phyloP scores from a whole-genome alignment of 2,329 filamentous ascomycete species.

The Microcyclospora pomicola region DNA sequence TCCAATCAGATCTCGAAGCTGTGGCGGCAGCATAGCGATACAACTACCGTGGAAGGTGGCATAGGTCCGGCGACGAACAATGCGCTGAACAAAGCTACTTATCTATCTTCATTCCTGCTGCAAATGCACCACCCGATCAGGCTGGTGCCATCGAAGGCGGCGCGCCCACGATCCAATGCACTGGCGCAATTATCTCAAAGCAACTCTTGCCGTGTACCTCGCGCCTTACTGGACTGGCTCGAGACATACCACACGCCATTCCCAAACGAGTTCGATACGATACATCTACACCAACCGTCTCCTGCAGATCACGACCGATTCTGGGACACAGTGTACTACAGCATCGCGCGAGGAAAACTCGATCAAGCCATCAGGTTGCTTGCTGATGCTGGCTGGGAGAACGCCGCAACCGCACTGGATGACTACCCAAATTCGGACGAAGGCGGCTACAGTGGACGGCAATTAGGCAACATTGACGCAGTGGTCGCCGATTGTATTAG shows the following conservation, averaged over 20 bases:
- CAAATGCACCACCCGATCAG: conserved; percentile 58
- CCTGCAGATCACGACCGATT: conserved; percentile 65
- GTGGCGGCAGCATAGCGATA: conserved; percentile 13
- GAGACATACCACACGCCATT: conserved; percentile 61
- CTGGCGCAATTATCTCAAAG: conserved; percentile 1
- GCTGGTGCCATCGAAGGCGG: conserved; percentile 7
- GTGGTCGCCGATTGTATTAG: conserved; percentile 55
- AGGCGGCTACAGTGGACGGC: conserved; percentile 56
- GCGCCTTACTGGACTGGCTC: conserved; percentile 73
- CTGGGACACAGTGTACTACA: conserved; percentile 71
- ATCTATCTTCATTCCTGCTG: conserved; percentile 63
- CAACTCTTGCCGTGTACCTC: conserved; percentile 45
- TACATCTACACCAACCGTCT: conserved; percentile 52
- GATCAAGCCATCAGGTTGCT: conserved; percentile 53
- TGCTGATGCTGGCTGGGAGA: conserved; percentile 61
- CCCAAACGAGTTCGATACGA: conserved; percentile 49
- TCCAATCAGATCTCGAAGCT: conserved; percentile 15
- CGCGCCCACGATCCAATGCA: neutral
- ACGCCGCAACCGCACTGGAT: conserved; percentile 48
- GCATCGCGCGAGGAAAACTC: conserved; percentile 63
- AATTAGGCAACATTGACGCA: conserved; percentile 64
- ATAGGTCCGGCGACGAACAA: conserved; percentile 36
- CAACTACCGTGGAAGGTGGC: conserved; percentile 16
- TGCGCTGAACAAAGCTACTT: conserved; percentile 60
- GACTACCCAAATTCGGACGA: conserved; percentile 41